A percentile compares a stretch with the other conserved stretches of the same genome.
phyloP scores from a whole-genome alignment of 345 rosid genomes.

The Lumnitzera littorea region DNA sequence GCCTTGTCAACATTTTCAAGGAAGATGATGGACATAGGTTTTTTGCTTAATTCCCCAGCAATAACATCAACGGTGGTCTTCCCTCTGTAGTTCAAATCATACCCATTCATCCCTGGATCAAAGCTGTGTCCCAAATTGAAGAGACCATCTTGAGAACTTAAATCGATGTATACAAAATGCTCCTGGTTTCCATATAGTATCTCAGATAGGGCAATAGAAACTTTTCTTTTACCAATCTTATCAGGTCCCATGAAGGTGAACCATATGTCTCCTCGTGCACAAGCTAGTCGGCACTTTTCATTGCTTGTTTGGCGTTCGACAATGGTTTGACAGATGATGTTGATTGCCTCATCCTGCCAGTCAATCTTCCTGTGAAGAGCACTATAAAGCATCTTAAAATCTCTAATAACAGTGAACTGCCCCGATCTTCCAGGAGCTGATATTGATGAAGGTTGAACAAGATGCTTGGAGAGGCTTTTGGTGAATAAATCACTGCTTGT shows the following conservation, averaged over 20 bases:
- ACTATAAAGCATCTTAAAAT: constrained; percentile 41
- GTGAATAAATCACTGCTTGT: constrained; percentile 17
- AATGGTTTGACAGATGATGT: constrained; percentile 32
- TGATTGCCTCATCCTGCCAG: constrained; percentile 62
- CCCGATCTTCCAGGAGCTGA: constrained; percentile 24
- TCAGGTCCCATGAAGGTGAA: constrained; percentile 58
- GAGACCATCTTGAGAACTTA: constrained; percentile 23
- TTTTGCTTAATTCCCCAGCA: constrained; percentile 50
- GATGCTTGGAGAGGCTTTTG: constrained; percentile 13
- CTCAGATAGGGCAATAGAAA: constrained; percentile 55
- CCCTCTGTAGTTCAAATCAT: constrained; percentile 41
- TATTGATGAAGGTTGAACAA: constrained; percentile 28
- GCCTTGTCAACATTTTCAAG: constrained; percentile 73
- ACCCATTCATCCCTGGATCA: constrained; percentile 18
- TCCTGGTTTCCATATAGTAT: constrained; percentile 38
- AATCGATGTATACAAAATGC: constrained; percentile 47
- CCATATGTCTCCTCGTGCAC: constrained; percentile 56
- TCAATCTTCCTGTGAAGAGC: constrained; percentile 42
- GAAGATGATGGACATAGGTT: constrained; percentile 51
- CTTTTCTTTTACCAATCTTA: constrained; percentile 38
- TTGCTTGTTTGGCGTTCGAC: constrained; percentile 17
- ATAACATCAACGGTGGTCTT: constrained; percentile 57
- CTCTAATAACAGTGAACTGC: constrained; percentile 16
- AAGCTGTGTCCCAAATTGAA: neutral
- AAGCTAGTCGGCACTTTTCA: constrained; percentile 8